Evolutionary conservation across 2,329 filamentous ascomycete species (phyloP), one percentile per base, ranked within the genome.

Genomic region (Diplodia sapinea): DNA sequence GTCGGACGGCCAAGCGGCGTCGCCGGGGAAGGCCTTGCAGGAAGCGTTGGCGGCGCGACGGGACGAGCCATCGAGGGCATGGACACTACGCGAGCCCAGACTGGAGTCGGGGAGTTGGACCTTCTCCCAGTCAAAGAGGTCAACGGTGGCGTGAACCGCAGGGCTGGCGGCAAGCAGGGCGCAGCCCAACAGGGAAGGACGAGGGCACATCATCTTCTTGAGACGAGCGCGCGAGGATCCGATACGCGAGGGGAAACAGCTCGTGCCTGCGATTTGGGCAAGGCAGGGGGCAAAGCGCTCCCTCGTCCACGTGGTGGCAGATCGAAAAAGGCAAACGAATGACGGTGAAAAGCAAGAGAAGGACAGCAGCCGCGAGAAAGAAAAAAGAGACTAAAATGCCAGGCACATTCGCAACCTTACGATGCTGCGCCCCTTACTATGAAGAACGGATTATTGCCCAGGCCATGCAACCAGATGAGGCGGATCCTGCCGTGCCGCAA

Each of bases 1-100:
- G 13, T 78, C 69, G 0, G 80, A 81, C 0, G 86, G 86, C 86
- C 85, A 87, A 51, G 73, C 73, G 12, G 74, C 29, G 15, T 80
- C 79, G 29, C 78, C 80, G 2, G 83, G 84, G 55, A 80, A 82
- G 1, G 82, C 78, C 73, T 85, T 86, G 76, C 84, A 86, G 13
- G 47, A 63, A 9, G 59, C 20, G 12, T 63, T 51, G n/a, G 47
- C 59, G 47, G 59, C 59, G 43, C 59, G 59, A 43, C 43, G 43
- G 57, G 36, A 33, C 40, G 43, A 26, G 20, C 56, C 56, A 26
- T 47, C 40, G 23, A 61, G 15, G 20, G 17, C 56, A 20, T 38
- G 56, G 17, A 20, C 23, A 13, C 13, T 51, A 43, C 36, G 29
- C 47, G 59, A 15, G 11, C 17, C 11, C 59, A 63, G 31, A 17